Evolutionary conservation across 331 rosid species (phyloP).

Genomic region (Quercus tomentella): DNA sequence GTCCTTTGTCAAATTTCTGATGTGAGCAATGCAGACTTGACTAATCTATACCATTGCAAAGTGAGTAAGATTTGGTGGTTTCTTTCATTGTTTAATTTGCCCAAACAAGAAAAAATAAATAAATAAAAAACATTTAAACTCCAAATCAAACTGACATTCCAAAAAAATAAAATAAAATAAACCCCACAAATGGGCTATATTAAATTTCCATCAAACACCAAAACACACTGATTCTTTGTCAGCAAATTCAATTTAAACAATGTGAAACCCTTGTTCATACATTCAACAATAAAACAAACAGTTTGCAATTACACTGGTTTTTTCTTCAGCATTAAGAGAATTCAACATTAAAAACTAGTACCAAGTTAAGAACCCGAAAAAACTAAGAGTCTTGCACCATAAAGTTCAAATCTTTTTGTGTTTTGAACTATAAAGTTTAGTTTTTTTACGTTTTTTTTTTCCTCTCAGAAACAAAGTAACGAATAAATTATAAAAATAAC

Average conservation of each 20-base stretch:
- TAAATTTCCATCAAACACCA: background rate
- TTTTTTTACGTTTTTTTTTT: background rate
- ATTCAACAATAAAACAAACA: background rate
- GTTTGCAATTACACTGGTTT: background rate
- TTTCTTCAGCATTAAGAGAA: background rate
- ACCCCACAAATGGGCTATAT: background rate
- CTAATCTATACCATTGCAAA: too few relatives aligned
- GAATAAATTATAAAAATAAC: background rate
- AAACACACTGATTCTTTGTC: background rate
- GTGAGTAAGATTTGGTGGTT: too few relatives aligned
- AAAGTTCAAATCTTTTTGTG: background rate
- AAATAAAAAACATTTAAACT: too few relatives aligned
- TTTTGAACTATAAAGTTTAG: background rate
- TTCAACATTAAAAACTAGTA: background rate
- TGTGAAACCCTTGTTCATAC: background rate
- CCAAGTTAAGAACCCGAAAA: background rate
- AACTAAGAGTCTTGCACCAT: background rate
- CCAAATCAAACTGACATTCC: too few relatives aligned
- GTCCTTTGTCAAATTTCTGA: too few relatives aligned
- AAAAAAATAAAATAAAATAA: background rate
- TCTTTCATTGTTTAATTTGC: too few relatives aligned
- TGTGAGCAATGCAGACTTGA: too few relatives aligned
- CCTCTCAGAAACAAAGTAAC: background rate
- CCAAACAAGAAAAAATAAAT: too few relatives aligned
- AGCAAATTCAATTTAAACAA: background rate